Evolutionary conservation across 148 eudicot genomes (phyloP).

Genomic region (Pouteria glomerata): DNA sequence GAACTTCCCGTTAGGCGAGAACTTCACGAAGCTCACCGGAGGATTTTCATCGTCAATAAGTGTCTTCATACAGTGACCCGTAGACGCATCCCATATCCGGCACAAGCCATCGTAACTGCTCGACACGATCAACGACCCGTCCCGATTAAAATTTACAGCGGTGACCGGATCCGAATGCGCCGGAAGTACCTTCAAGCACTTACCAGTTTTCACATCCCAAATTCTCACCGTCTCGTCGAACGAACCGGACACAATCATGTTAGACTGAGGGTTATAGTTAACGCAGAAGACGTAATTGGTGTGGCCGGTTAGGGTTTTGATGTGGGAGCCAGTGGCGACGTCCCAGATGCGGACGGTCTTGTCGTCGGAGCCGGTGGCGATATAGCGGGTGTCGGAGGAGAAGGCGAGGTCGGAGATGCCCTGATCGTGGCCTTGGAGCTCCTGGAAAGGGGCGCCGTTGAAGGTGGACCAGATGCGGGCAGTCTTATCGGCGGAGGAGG

Average conservation of each 20-base stretch:
- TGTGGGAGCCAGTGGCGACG: slow-evolving; percentile 35
- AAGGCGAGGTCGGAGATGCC: slow-evolving; percentile 91
- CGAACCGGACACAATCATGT: slow-evolving; percentile 71
- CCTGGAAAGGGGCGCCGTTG: slow-evolving; percentile 22
- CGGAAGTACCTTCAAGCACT: slow-evolving; percentile 71
- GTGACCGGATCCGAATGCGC: slow-evolving; percentile 97
- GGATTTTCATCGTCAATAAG: slow-evolving; percentile 94
- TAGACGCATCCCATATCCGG: slow-evolving; percentile 87
- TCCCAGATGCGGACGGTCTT: slow-evolving; percentile 67
- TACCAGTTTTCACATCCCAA: slow-evolving; percentile 88
- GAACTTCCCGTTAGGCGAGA: slow-evolving; percentile 93
- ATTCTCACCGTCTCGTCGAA: slow-evolving; percentile 90
- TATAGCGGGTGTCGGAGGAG: slow-evolving; percentile 65
- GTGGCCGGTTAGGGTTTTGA: slow-evolving; percentile 74
- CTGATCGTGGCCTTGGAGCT: slow-evolving; percentile 58
- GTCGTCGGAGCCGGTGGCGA: slow-evolving; percentile 89
- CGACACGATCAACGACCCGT: slow-evolving; percentile 74
- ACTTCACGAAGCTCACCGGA: slow-evolving; percentile 80
- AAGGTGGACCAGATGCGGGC: slow-evolving; percentile 38
- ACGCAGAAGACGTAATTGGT: slow-evolving; percentile 81
- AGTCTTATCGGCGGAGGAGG: slow-evolving; percentile 84
- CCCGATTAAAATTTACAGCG: slow-evolving; percentile 64
- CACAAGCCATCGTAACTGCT: slow-evolving; percentile 91
- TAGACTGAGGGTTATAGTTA: slow-evolving; percentile 72
- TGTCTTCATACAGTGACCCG: slow-evolving; percentile 96